A percentile compares a stretch with the other conserved stretches of the same genome.
Conservation (phyloP, 805 yeast genomes). For the Teunomyces cretensis region DNA sequence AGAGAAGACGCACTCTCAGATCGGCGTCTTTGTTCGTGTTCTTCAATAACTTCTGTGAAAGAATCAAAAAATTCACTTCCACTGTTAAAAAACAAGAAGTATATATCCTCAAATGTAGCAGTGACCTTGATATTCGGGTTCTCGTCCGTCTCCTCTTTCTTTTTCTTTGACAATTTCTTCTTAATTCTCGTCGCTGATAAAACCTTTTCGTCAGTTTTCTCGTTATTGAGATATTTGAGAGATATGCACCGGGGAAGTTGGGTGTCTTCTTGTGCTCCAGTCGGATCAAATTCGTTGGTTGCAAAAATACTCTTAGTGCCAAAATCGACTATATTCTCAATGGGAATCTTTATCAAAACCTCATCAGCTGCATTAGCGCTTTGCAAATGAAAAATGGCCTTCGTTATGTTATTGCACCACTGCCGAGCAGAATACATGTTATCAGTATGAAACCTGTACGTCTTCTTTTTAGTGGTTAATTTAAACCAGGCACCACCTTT, state of each 20-base stretch:
- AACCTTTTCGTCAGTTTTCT: constrained; percentile 4
- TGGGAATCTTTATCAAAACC: constrained; percentile 76
- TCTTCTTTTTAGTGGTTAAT: constrained; percentile 55
- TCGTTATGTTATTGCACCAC: constrained; percentile 77
- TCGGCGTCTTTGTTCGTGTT: constrained; percentile 7
- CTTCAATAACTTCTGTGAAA: constrained; percentile 30
- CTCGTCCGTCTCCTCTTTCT: constrained; percentile 3
- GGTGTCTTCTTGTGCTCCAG: constrained; percentile 10
- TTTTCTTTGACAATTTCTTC: constrained; percentile 9
- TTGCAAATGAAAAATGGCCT: constrained; percentile 63
- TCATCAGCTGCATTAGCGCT: constrained; percentile 68
- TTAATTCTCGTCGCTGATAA: neutral
- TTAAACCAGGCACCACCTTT: constrained; percentile 50
- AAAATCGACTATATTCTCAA: constrained; percentile 61
- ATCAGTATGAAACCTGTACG: constrained; percentile 72
- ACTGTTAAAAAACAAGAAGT: constrained; percentile 62
- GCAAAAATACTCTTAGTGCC: constrained; percentile 56
- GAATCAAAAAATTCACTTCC: constrained; percentile 45
- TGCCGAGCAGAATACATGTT: constrained; percentile 68
- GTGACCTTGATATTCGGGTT: constrained; percentile 4
- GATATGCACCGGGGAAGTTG: constrained; percentile 40
- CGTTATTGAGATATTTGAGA: constrained; percentile 49
- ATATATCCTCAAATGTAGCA: constrained; percentile 56
- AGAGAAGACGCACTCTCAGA: constrained; percentile 6
- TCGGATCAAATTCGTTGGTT: constrained; percentile 6